Evolutionary conservation across 805 yeast genomes (phyloP), one percentile per base, ranked within the genome.

Genomic region (Candida andamanensis): DNA sequence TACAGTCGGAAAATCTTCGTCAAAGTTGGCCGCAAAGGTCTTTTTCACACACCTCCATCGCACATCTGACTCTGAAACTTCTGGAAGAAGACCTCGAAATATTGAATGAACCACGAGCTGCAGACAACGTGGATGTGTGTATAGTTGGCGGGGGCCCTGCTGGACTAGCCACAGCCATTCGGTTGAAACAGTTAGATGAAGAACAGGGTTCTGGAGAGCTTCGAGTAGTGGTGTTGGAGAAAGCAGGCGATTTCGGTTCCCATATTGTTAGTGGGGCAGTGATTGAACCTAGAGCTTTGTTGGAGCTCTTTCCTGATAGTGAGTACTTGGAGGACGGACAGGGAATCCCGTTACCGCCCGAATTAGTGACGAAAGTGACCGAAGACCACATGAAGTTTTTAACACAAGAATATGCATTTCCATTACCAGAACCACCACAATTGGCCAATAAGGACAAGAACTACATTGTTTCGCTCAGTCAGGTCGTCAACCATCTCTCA

Each of bases 111-210:
- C 85, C 80, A 41, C 67, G 97, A 35, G 95, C 84, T 5, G 74
- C 69, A 10, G 98, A 92, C 50, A 74, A 76, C 19, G 96, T 85
- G 17, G 98, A 92, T 56, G 95, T 92, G 15, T 84, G 95, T 49
- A 86, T 92, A 31, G 95, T 92, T 2, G 98, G 98, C 26, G 97
- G 95, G 21, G 98, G 98, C 0, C 97, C 97, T 5, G 94, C 97
- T 1, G 98, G 98, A 3, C 64, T 92, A 30, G 89, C 96, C 1
- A 81, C 98, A 2, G 97, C 97, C 9, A 92, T 92, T 41, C 72
- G 74, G 44, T 65, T 86, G 36, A 92, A 92, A 56, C 96, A 89
- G 54, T 60, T 90, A 21, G 96, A 89, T 50, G 63, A 70, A 33
- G 80, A 74, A 41, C 51, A 57, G 10, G 82, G 80, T 1, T 62